phyloP scores from a whole-genome alignment of 352 stramenopile species.

The Phytophthora parvispora region DNA sequence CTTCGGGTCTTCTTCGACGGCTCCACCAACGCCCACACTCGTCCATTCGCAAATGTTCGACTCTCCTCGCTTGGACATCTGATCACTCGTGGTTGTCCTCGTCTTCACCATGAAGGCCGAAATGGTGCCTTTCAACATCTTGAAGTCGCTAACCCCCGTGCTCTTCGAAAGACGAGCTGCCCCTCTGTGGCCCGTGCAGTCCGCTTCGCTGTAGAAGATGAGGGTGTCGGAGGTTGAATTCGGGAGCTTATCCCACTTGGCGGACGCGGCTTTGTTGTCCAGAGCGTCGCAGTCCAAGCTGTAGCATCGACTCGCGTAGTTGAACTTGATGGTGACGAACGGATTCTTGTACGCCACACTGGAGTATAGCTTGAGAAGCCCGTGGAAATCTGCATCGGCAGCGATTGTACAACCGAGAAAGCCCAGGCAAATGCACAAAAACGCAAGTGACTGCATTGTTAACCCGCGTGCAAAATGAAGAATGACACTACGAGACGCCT shows the following conservation, averaged over 20 bases:
- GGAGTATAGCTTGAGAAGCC: not conserved
- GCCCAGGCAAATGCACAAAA: not conserved
- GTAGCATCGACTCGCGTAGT: slow-evolving; percentile 1
- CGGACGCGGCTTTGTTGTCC: not conserved
- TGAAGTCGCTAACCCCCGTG: not conserved
- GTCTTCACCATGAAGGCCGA: not conserved
- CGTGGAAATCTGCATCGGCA: not conserved
- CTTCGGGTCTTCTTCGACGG: not conserved
- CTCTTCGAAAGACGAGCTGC: not conserved
- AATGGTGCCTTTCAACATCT: not conserved
- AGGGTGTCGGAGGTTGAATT: not conserved
- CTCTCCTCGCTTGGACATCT: not conserved
- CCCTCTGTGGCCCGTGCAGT: not conserved
- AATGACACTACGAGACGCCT: not conserved
- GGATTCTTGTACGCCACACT: not conserved
- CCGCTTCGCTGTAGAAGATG: not conserved
- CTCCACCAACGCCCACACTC: not conserved
- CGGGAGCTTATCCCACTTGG: not conserved
- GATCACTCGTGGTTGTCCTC: not conserved
- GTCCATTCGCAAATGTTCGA: not conserved
- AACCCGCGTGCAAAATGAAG: not conserved
- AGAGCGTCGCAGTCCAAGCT: not conserved
- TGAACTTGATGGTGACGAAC: not conserved
- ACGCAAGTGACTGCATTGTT: not conserved
- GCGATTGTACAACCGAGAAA: not conserved